Conservation (phyloP, 345 rosid genomes). For the Corchorus olitorius region DNA sequence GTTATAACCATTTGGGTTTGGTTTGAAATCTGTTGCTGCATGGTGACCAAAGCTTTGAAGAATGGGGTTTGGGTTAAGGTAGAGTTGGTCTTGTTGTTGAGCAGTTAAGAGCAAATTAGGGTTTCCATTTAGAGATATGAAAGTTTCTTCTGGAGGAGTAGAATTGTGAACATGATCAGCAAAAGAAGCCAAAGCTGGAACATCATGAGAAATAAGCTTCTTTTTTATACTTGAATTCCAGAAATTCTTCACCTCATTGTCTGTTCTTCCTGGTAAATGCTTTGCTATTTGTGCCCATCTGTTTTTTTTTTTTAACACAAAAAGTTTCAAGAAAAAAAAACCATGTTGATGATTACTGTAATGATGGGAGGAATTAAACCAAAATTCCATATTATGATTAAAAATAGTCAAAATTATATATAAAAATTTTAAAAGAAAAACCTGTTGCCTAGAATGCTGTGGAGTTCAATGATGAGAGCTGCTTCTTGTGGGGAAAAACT, state of each 20-base stretch:
- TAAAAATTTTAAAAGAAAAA: conserved; percentile 2
- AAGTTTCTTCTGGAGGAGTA: conserved; percentile 36
- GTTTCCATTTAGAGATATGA: conserved; percentile 52
- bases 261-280: conserved; percentile 92
- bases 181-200: conserved; percentile 36
- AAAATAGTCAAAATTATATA: background rate
- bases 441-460: conserved; percentile 96
- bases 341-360: conserved; percentile 1
- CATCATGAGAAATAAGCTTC: conserved; percentile 66
- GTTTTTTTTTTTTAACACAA: conserved; percentile 2
- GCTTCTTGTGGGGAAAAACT: conserved; percentile 96
- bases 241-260: conserved; percentile 91
- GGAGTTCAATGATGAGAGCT: conserved; percentile 91
- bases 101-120: conserved; percentile 46
- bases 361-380: conserved; percentile 11
- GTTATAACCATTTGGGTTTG: conserved; percentile 25
- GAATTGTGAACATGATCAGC: conserved; percentile 29
- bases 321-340: background rate
- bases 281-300: conserved; percentile 95
- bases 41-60: conserved; percentile 51
- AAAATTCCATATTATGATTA: background rate
- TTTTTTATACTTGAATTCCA: conserved; percentile 95
- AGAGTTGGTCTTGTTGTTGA: conserved; percentile 41
- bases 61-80: conserved; percentile 36
- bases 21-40: conserved; percentile 35